Evolutionary conservation across 2,329 filamentous ascomycete genomes (phyloP).

Genomic region (Aspergillus neotritici): DNA sequence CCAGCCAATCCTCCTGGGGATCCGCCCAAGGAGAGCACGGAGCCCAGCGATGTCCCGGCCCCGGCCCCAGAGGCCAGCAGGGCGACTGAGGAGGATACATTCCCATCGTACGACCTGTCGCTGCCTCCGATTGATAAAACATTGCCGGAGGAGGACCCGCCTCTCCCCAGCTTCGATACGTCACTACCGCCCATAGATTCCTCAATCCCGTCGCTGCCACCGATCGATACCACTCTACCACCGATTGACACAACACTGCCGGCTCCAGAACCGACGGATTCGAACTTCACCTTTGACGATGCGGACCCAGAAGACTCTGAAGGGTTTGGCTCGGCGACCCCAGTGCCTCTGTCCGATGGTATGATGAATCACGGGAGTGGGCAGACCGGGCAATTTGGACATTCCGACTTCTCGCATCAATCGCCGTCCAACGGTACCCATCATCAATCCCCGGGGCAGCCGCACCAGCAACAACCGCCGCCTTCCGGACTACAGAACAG

Average conservation of each 20-base stretch:
- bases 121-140: constrained; percentile 23
- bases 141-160: constrained; percentile 24
- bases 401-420: constrained; percentile 40
- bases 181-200: constrained; percentile 27
- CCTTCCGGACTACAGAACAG: constrained; percentile 1
- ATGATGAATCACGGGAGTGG: constrained; percentile 16
- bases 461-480: background rate
- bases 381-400: constrained; percentile 16
- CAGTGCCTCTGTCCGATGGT: constrained; percentile 2
- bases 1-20: constrained; percentile 15
- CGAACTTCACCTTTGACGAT: constrained; percentile 11
- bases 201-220: constrained; percentile 24
- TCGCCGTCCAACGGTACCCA: constrained; percentile 39
- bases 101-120: constrained; percentile 23
- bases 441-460: background rate
- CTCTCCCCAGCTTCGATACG: constrained; percentile 21
- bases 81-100: constrained; percentile 17
- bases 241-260: constrained; percentile 24
- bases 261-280: constrained; percentile 13
- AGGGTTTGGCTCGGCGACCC: constrained; percentile 1
- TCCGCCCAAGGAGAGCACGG: constrained; percentile 12
- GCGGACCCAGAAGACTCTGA: constrained; percentile 13
- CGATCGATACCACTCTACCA: constrained; percentile 24
- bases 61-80: background rate
- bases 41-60: constrained; percentile 5